phyloP scores from a whole-genome alignment of 2,329 filamentous ascomycete genomes.

The Seiridium cupressi region DNA sequence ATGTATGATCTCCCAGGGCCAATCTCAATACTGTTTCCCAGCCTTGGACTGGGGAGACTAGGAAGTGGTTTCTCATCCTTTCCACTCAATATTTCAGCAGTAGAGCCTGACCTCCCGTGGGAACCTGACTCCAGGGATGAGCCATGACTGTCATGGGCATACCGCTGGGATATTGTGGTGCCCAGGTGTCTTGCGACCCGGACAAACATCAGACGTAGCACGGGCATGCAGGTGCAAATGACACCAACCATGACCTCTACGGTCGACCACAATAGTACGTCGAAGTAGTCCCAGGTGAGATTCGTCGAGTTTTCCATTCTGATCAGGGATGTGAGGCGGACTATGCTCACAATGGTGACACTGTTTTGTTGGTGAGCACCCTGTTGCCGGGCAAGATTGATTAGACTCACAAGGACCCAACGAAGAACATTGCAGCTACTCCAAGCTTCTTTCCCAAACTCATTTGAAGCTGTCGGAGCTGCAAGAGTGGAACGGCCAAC shows the following conservation, averaged over 20 bases:
- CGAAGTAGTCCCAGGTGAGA: conserved; percentile 26
- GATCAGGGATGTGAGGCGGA: conserved; percentile 28
- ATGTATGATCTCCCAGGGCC: no score
- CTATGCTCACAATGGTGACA: conserved; percentile 30
- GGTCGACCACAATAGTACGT: conserved; percentile 30
- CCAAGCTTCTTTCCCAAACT: conserved; percentile 45
- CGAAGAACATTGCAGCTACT: conserved; percentile 41
- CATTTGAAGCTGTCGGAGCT: conserved; percentile 36
- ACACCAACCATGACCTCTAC: conserved; percentile 32
- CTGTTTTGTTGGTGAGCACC: not conserved
- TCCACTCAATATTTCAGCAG: no score
- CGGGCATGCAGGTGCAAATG: conserved; percentile 32
- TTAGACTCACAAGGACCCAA: conserved; percentile 32
- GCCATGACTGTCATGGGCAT: not conserved
- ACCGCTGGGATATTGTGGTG: not conserved
- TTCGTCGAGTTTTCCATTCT: conserved; percentile 24
- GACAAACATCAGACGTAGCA: conserved; percentile 9
- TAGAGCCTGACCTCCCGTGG: no score
- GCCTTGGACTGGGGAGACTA: no score
- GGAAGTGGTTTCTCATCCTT: no score
- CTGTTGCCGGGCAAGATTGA: not conserved
- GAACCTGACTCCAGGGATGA: not conserved
- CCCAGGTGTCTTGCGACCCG: conserved; percentile 1
- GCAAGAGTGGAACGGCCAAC: conserved; percentile 38
- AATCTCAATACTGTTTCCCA: no score